Evolutionary conservation across 2,329 filamentous ascomycete genomes (phyloP).

Genomic region (Venturia carpophila): DNA sequence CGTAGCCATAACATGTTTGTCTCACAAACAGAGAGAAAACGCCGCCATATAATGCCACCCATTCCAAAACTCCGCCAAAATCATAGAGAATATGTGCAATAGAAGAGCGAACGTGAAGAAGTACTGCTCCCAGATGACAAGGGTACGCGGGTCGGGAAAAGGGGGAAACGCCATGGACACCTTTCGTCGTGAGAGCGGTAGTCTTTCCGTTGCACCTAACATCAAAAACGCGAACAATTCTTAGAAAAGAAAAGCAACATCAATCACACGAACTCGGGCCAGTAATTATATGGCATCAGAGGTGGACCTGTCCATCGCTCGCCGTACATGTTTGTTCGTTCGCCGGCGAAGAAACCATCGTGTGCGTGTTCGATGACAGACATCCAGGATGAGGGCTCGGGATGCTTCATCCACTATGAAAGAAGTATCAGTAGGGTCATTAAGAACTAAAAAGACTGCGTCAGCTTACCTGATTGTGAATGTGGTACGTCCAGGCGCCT

Average conservation of each 20-base stretch:
- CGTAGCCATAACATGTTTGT: neutral
- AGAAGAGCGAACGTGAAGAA: neutral
- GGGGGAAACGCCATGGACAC: neutral
- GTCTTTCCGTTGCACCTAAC: neutral
- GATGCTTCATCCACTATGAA: conserved; percentile 46
- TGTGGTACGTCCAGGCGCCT: conserved; percentile 50
- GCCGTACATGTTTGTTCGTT: conserved; percentile 45
- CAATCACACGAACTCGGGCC: conserved; percentile 41
- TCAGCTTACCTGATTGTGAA: conserved; percentile 47
- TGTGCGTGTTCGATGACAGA: conserved; percentile 47
- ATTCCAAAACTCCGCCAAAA: neutral
- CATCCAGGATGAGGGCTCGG: conserved; percentile 50
- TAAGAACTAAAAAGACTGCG: neutral
- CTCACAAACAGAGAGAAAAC: neutral
- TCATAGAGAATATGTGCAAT: neutral
- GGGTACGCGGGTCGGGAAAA: neutral
- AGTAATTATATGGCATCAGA: conserved; percentile 43
- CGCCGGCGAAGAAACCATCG: conserved; percentile 46
- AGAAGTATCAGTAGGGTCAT: neutral
- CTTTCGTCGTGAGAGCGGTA: neutral
- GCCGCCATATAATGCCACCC: neutral
- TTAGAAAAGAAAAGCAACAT: neutral
- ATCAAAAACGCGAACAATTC: neutral
- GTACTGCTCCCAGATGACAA: neutral
- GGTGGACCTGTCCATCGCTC: conserved; percentile 46